Evolutionary conservation across 75 land plant species (phyloP).

Genomic region (Cunninghamia lanceolata): DNA sequence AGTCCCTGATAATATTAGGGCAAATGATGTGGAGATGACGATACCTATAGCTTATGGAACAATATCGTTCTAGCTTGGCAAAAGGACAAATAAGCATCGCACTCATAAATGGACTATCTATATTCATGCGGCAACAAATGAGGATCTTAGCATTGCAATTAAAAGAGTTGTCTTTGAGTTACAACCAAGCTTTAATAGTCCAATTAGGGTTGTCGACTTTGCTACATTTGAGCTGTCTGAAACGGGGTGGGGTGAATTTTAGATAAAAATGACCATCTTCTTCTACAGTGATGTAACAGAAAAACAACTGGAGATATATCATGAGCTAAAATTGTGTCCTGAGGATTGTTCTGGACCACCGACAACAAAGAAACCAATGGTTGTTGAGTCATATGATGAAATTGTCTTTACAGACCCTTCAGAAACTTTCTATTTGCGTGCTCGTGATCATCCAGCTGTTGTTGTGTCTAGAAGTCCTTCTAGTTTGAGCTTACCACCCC

Average conservation of each 20-base stretch:
- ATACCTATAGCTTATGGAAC: slow-evolving; percentile 87
- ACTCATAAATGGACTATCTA: slow-evolving; percentile 90
- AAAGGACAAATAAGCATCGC: slow-evolving; percentile 83
- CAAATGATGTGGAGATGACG: slow-evolving; percentile 40
- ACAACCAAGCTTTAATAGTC: slow-evolving; percentile 87
- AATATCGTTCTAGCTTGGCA: slow-evolving; percentile 85
- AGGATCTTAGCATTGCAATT: slow-evolving; percentile 67
- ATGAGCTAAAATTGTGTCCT: slow-evolving; percentile 73
- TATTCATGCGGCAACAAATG: slow-evolving; percentile 72
- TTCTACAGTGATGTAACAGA: slow-evolving; percentile 77
- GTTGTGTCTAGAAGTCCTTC: slow-evolving; percentile 50
- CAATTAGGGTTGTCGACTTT: slow-evolving; percentile 68
- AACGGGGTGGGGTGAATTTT: slow-evolving; percentile 94
- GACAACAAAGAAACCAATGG: slow-evolving; percentile 82
- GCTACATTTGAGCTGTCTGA: slow-evolving; percentile 84
- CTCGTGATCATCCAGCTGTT: slow-evolving; percentile 63
- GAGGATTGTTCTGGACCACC: slow-evolving; percentile 72
- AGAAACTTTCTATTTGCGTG: too few species aligned
- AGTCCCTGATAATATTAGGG: slow-evolving; percentile 43
- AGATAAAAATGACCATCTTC: slow-evolving; percentile 73
- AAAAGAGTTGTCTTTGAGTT: slow-evolving; percentile 86
- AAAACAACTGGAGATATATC: too few species aligned
- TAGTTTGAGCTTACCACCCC: too few species aligned
- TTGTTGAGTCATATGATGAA: slow-evolving; percentile 83
- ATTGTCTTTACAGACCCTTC: slow-evolving; percentile 82